Percentiles rank a stretch among this genome's conserved stretches.
Conservation (phyloP, 2,329 filamentous ascomycete genomes). For the Talaromyces sp. region DNA sequence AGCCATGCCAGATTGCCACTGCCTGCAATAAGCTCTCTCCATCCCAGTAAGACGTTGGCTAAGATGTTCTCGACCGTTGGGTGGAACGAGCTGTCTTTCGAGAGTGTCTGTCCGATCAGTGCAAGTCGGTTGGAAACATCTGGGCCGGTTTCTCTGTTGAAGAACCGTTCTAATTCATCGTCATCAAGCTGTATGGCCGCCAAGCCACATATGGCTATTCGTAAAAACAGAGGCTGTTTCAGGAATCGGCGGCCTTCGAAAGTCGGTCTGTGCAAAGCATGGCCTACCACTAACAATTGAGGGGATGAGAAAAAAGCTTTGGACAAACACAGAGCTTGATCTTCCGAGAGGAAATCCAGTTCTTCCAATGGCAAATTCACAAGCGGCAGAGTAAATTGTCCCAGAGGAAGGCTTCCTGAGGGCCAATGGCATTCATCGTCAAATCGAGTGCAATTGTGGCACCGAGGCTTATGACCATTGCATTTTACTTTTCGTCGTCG, state of each 20-base stretch:
- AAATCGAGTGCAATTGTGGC: constrained; percentile 1
- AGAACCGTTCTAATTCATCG: not conserved
- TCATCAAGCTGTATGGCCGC: not conserved
- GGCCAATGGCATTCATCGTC: not conserved
- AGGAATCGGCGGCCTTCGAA: not conserved
- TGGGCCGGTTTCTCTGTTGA: not conserved
- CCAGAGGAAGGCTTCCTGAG: not conserved
- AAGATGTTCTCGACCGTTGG: constrained; percentile 7
- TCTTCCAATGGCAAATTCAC: not conserved
- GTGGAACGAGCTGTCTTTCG: not conserved
- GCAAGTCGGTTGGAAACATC: constrained; percentile 5
- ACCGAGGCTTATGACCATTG: not conserved
- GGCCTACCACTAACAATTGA: not conserved
- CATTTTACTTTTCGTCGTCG: constrained; percentile 9
- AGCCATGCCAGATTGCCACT: not conserved
- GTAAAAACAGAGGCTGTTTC: constrained; percentile 3
- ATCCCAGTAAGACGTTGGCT: not conserved
- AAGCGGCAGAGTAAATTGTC: not conserved
- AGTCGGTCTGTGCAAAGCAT: not conserved
- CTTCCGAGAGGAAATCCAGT: not conserved
- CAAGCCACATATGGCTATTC: not conserved
- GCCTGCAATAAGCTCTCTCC: not conserved
- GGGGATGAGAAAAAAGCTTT: not conserved
- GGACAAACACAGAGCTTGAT: not conserved
- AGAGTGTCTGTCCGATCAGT: not conserved